Conservation (phyloP, 176 grass and related monocot genomes). For the Metroxylon sagu region DNA sequence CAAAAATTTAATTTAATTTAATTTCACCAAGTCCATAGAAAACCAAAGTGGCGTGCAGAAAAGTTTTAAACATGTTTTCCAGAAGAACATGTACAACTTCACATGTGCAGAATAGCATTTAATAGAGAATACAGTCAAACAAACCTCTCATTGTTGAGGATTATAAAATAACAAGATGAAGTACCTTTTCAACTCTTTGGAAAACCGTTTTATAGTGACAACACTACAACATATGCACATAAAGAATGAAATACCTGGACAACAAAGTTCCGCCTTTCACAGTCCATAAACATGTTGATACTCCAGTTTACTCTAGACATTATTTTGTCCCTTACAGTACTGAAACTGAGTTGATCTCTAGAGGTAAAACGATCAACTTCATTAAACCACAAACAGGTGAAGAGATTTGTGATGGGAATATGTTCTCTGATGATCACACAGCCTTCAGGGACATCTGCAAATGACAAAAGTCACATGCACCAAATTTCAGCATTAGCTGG, state of each 20-base stretch:
- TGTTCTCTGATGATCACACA: constrained; percentile 94
- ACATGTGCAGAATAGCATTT: too few relatives aligned
- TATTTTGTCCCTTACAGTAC: constrained; percentile 89
- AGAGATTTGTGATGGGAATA: constrained; percentile 76
- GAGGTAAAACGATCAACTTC: constrained; percentile 88
- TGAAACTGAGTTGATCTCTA: constrained; percentile 93
- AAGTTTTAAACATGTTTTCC: too few relatives aligned
- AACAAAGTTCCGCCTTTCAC: constrained; percentile 90
- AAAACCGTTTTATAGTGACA: background rate
- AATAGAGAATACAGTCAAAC: too few relatives aligned
- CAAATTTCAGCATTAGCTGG: background rate
- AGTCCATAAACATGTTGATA: constrained; percentile 92
- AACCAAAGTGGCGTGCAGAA: too few relatives aligned
- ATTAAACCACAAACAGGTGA: constrained; percentile 96
- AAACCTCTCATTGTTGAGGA: too few relatives aligned
- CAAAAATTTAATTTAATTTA: background rate
- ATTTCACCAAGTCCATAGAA: too few relatives aligned
- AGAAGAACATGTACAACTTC: too few relatives aligned
- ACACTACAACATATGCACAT: background rate
- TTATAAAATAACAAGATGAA: background rate
- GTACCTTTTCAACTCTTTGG: background rate
- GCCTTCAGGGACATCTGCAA: constrained; percentile 92
- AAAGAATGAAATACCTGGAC: constrained; percentile 58
- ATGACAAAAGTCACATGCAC: background rate
- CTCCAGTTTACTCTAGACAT: constrained; percentile 61